Conservation (phyloP, 176 grass and related monocot species). For the Luzula sylvatica region DNA sequence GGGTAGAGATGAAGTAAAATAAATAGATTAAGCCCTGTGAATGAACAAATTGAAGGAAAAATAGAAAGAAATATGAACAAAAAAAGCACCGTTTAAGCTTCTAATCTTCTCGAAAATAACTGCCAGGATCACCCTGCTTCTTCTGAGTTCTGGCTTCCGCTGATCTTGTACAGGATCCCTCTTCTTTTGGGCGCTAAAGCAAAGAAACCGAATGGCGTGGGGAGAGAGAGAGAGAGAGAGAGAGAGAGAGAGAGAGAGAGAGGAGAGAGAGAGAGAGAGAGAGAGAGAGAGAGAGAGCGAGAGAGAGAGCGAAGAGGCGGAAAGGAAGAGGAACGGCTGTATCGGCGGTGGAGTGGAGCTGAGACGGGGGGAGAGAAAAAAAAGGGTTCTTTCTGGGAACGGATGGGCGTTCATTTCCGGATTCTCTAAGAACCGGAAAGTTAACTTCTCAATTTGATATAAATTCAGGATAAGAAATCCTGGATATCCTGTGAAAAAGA, state of each 20-base stretch:
- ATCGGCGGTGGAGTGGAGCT: not conserved
- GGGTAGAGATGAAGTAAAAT: not conserved
- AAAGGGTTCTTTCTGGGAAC: too few relatives aligned
- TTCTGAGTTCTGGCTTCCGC: not conserved
- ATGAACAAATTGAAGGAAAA: not conserved
- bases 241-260: not conserved
- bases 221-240: not conserved
- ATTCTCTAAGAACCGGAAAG: too few relatives aligned
- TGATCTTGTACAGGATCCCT: not conserved
- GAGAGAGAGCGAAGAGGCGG: not conserved
- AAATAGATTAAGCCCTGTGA: not conserved
- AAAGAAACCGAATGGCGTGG: not conserved
- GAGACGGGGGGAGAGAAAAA: not conserved
- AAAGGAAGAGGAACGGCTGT: not conserved
- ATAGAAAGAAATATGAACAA: not conserved
- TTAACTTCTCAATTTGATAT: too few relatives aligned
- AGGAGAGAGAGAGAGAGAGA: not conserved
- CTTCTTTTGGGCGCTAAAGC: not conserved
- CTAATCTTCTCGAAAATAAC: not conserved
- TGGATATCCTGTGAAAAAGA: too few relatives aligned
- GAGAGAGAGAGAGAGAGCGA: not conserved
- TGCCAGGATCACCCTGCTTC: not conserved
- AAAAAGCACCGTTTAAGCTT: conserved; percentile 2
- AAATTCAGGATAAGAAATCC: too few relatives aligned
- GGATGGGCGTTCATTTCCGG: too few relatives aligned